Base-by-base conservation (phyloP, 306 rosid species). In the Ormosia semicastrata region DNA sequence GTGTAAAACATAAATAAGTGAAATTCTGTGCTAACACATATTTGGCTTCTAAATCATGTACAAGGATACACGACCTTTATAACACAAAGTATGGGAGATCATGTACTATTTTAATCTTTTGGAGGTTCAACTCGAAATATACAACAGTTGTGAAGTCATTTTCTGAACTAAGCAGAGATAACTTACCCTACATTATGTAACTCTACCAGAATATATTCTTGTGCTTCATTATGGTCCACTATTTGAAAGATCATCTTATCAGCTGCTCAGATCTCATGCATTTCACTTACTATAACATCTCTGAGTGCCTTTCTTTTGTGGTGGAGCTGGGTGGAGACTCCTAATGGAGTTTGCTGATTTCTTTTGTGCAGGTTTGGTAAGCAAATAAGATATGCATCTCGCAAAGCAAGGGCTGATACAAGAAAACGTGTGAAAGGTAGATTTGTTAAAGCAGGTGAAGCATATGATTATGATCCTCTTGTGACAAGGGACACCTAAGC, bases 361-460 rank as follows among this genome's bases (percentile, higher is more conserved):
- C 81, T 76, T 8, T 14, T 79, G 73, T 86, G 86, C 82, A 95
- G 97, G 83, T 95, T 93, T 88, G 94, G 95, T 54, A 95, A 95
- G 82, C 98, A 95, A 85, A 93, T 95, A 89, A 89, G 98, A 83
- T 95, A 95, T 73, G 95, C 89, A 3, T 93, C 97, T 66, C 94
- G 97, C 62, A 95, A 95, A 88, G 94, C 94, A 59, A 91, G 98
- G 87, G 97, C 98, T 11, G 97, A 95, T 84, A 91, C 97, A 30
- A 84, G 98, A 80, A 95, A 91, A 85, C 93, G 97, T 5, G 94
- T 93, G 65, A 93, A 95, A 82, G 98, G 98, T 56, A 86, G 98
- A 86, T 90, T 95, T 81, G 97, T 91, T 75, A 90, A 91, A 86
- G 90, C 92, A 53, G 95, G 92, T 33, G 97, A 91, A 87, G 97